These are phyloP conservation scores for Neonectria punicea DNA, from an alignment of 2,329 filamentous ascomycete genomes.

Conservation along the genomic window DNA sequence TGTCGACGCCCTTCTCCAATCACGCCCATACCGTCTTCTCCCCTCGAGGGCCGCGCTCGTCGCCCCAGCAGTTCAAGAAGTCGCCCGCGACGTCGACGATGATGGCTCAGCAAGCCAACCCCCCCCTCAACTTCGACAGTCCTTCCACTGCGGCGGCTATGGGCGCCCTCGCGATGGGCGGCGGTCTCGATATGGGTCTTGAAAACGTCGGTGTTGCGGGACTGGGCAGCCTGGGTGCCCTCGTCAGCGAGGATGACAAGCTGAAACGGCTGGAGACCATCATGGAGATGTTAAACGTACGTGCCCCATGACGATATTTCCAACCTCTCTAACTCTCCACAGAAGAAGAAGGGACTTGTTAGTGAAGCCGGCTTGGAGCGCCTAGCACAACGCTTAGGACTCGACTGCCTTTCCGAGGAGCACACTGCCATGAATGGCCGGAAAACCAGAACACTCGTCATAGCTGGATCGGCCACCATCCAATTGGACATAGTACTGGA, in stretches of 20 bases:
- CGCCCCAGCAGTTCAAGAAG: constrained; percentile 72
- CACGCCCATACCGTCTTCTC: constrained; percentile 68
- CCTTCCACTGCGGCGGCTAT: constrained; percentile 72
- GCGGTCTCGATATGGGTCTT: constrained; percentile 62
- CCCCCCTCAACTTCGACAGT: constrained; percentile 70
- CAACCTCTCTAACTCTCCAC: constrained; percentile 17
- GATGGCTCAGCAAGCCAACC: constrained; percentile 57
- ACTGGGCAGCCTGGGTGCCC: constrained; percentile 53
- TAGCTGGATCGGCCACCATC: constrained; percentile 71
- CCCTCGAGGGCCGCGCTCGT: constrained; percentile 66
- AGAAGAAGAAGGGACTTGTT: constrained; percentile 69
- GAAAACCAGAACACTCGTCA: constrained; percentile 66
- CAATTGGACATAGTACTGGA: constrained; percentile 70
- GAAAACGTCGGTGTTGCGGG: constrained; percentile 62
- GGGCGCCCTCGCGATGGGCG: constrained; percentile 63
- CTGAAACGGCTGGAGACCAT: constrained; percentile 65
- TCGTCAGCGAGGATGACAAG: constrained; percentile 64
- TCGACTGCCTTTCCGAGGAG: constrained; percentile 71
- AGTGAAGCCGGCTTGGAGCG: constrained; percentile 81
- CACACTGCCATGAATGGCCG: constrained; percentile 57
- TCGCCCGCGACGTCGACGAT: constrained; percentile 67
- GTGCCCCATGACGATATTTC: constrained; percentile 23
- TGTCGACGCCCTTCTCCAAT: constrained; percentile 73
- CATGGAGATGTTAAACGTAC: constrained; percentile 61
- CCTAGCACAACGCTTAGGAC: constrained; percentile 73